Evolutionary conservation across 768 basidiomycete species (phyloP).

Genomic region (Auriscalpium vulgare): DNA sequence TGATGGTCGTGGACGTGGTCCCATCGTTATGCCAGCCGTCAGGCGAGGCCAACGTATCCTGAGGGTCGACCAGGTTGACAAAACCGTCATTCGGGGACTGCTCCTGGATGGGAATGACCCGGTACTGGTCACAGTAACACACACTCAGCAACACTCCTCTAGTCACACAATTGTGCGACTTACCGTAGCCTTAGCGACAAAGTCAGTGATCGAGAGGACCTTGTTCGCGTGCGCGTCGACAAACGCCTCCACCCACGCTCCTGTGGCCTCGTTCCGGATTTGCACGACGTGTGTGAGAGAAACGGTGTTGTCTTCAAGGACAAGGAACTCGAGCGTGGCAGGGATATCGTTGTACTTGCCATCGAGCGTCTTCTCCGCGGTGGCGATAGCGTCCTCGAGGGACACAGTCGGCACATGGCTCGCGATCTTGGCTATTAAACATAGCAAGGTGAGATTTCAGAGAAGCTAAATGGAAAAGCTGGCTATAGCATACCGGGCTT

Average conservation of each 20-base stretch:
- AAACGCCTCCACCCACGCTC: conserved; percentile 50
- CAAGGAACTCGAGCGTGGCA: conserved; percentile 33
- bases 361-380: conserved; percentile 29
- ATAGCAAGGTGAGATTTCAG: background rate
- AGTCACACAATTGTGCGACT: too few species aligned
- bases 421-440: conserved; percentile 10
- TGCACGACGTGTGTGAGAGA: conserved; percentile 35
- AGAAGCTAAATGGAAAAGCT: too few species aligned
- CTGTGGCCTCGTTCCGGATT: conserved; percentile 31
- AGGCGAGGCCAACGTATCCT: conserved; percentile 46
- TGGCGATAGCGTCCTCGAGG: conserved; percentile 26
- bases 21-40: conserved; percentile 44
- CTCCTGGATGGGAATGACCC: conserved; percentile 43
- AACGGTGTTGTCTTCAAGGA: conserved; percentile 29
- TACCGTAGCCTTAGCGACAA: conserved; percentile 33
- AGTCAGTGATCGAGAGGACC: conserved; percentile 43
- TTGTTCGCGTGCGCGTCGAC: conserved; percentile 49
- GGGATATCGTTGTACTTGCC: conserved; percentile 35
- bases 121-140: conserved; percentile 21
- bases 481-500: conserved; percentile 26
- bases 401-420: conserved; percentile 31
- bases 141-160: too few species aligned
- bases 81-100: conserved; percentile 44
- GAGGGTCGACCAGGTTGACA: conserved; percentile 41
- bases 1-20: conserved; percentile 26